phyloP scores from a whole-genome alignment of 495 filamentous ascomycete genomes.

The Entonaema liquescens region DNA sequence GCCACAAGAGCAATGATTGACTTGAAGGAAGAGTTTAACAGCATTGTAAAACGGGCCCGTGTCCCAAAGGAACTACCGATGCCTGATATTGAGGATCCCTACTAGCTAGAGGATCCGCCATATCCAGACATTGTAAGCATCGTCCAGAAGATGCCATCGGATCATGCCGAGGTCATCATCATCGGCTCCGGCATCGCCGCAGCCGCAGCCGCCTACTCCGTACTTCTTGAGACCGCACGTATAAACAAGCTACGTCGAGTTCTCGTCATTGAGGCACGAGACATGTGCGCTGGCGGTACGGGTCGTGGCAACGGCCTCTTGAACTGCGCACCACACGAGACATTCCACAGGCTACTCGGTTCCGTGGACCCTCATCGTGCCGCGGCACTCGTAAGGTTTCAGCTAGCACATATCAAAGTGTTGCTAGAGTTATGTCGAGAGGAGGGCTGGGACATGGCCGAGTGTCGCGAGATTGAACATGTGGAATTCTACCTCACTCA shows the following conservation, averaged over 20 bases:
- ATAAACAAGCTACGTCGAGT: slow-evolving; percentile 26
- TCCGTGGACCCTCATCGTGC: slow-evolving; percentile 12
- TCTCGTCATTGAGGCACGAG: slow-evolving; percentile 51
- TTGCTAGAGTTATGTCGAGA: slow-evolving; percentile 42
- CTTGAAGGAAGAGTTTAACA: slow-evolving; percentile 17
- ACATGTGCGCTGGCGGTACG: slow-evolving; percentile 51
- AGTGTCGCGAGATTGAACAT: slow-evolving; percentile 48
- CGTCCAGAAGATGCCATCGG: slow-evolving; percentile 55
- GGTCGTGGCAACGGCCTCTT: slow-evolving; percentile 55
- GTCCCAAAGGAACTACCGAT: slow-evolving; percentile 49
- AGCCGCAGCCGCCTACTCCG: slow-evolving; percentile 59
- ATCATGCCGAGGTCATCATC: slow-evolving; percentile 60
- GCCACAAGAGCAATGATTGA: slow-evolving; percentile 10
- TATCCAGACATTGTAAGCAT: slow-evolving; percentile 58
- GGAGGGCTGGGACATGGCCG: slow-evolving; percentile 35
- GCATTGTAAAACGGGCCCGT: slow-evolving; percentile 34
- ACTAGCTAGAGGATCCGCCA: slow-evolving; percentile 66
- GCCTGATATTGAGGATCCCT: slow-evolving; percentile 62
- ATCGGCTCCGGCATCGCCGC: slow-evolving; percentile 73
- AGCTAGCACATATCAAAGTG: slow-evolving; percentile 42
- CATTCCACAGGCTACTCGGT: slow-evolving; percentile 33
- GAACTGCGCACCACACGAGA: slow-evolving; percentile 48
- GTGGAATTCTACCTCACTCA: slow-evolving; percentile 51
- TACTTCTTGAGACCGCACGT: slow-evolving; percentile 46
- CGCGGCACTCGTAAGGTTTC: slow-evolving; percentile 45